phyloP scores from a whole-genome alignment of 2,329 filamentous ascomycete species.

The Coniochaeta sp. region DNA sequence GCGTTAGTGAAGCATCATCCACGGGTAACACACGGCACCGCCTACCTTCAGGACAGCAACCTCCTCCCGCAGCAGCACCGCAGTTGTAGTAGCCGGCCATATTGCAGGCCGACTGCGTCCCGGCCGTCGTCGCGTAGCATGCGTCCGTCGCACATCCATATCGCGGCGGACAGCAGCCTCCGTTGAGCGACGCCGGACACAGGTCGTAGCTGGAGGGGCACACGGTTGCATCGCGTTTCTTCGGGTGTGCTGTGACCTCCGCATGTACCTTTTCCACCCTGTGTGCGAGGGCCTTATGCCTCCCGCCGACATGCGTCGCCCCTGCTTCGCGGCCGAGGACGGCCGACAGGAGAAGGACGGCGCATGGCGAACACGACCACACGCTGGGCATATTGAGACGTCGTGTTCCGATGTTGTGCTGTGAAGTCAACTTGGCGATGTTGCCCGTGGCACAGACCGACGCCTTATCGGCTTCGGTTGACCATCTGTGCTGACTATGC shows the following conservation, averaged over 20 bases:
- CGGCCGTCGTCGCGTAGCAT: slow-evolving; percentile 38
- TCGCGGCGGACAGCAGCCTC: slow-evolving; percentile 39
- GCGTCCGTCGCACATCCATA: slow-evolving; percentile 41
- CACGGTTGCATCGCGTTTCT: slow-evolving; percentile 11
- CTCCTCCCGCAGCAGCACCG: slow-evolving; percentile 24
- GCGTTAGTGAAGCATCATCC: slow-evolving; percentile 26
- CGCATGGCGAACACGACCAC: slow-evolving; percentile 18
- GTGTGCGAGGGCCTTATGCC: slow-evolving; percentile 14
- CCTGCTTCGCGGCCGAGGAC: slow-evolving; percentile 13
- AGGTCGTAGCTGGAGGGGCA: slow-evolving; percentile 18
- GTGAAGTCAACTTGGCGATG: not conserved
- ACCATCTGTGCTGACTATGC: not conserved
- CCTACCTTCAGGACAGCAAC: slow-evolving; percentile 22
- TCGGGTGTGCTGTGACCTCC: slow-evolving; percentile 12
- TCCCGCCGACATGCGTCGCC: slow-evolving; percentile 16
- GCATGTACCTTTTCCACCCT: slow-evolving; percentile 16
- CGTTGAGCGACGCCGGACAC: slow-evolving; percentile 31
- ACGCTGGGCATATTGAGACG: slow-evolving; percentile 14
- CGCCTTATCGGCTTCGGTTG: not conserved
- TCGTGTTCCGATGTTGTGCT: not conserved
- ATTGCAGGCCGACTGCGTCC: slow-evolving; percentile 28
- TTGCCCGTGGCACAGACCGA: slow-evolving; percentile 1
- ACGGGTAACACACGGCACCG: slow-evolving; percentile 7
- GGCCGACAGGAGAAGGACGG: slow-evolving; percentile 14
- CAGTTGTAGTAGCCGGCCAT: slow-evolving; percentile 31